Conservation (phyloP, 768 basidiomycete species). For the Terana coerulea region DNA sequence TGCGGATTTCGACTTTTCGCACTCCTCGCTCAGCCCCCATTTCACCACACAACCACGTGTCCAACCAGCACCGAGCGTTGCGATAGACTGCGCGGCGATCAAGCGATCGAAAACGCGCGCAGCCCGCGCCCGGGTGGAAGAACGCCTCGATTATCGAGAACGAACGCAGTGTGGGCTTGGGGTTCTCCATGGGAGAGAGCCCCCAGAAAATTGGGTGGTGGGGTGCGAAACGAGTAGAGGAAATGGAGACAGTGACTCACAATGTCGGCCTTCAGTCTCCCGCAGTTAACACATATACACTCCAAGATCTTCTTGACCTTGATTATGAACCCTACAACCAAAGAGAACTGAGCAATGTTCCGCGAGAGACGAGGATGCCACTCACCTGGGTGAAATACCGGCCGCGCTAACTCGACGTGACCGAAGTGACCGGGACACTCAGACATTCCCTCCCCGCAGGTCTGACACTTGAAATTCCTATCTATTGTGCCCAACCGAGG, state of each 20-base stretch:
- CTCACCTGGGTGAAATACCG: constrained; percentile 96
- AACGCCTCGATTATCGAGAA: constrained; percentile 79
- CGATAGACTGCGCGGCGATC: constrained; percentile 78
- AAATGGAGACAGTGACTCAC: constrained; percentile 81
- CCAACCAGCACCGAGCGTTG: constrained; percentile 75
- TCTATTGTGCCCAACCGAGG: constrained; percentile 98
- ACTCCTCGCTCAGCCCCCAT: constrained; percentile 98
- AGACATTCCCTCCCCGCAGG: constrained; percentile 99
- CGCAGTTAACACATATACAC: constrained; percentile 98
- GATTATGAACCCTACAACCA: constrained; percentile 84
- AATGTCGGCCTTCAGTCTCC: constrained; percentile 94
- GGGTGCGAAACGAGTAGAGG: constrained; percentile 90
- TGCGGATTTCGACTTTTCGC: constrained; percentile 47
- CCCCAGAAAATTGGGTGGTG: constrained; percentile 97
- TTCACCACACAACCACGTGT: constrained; percentile 90
- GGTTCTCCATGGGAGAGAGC: constrained; percentile 95
- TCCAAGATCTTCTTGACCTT: constrained; percentile 99
- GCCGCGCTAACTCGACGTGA: constrained; percentile 93
- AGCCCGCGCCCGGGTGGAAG: constrained; percentile 73
- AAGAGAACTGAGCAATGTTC: background rate
- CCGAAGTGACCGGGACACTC: constrained; percentile 99
- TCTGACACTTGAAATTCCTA: constrained; percentile 98
- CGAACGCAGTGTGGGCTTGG: constrained; percentile 85
- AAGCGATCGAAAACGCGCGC: constrained; percentile 93
- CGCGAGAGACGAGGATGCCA: constrained; percentile 13